Conservation (phyloP, 257 asterid species). For the Przewalskia tangutica region DNA sequence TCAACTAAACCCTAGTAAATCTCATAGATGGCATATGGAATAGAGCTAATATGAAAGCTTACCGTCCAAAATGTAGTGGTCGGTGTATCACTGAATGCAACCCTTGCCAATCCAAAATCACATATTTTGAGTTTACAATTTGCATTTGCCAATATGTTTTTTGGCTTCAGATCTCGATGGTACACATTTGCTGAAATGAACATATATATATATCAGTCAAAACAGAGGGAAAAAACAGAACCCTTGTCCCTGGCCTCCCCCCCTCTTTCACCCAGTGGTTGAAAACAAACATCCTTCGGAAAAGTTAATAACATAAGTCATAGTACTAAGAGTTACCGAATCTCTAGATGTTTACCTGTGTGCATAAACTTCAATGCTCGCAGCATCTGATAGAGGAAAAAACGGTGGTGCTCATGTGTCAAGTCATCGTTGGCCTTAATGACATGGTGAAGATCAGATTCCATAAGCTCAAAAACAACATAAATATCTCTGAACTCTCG, state of each 20-base stretch:
- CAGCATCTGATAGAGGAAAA: slow-evolving; percentile 86
- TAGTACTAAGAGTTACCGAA: not conserved
- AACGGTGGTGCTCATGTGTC: slow-evolving; percentile 85
- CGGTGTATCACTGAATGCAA: slow-evolving; percentile 81
- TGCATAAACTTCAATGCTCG: slow-evolving; percentile 87
- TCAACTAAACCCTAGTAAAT: not conserved
- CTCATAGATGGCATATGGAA: not conserved
- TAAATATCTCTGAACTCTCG: slow-evolving; percentile 79
- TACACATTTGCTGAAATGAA: slow-evolving; percentile 75
- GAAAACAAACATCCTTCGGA: not conserved
- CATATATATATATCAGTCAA: slow-evolving; percentile 3
- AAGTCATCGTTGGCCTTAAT: slow-evolving; percentile 89
- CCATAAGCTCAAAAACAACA: slow-evolving; percentile 95
- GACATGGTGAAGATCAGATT: slow-evolving; percentile 95
- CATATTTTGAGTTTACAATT: slow-evolving; percentile 94
- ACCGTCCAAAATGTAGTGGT: slow-evolving; percentile 95
- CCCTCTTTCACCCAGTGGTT: not conserved
- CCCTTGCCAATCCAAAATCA: slow-evolving; percentile 92
- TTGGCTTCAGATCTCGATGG: slow-evolving; percentile 94
- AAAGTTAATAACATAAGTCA: not conserved
- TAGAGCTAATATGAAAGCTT: not conserved
- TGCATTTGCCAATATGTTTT: slow-evolving; percentile 94
- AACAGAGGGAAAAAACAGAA: not conserved
- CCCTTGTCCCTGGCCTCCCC: not conserved
- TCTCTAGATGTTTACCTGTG: slow-evolving; percentile 40